These are phyloP conservation scores for Calycina marina DNA, from an alignment of 2,329 filamentous ascomycete genomes.

Conservation along the genomic window DNA sequence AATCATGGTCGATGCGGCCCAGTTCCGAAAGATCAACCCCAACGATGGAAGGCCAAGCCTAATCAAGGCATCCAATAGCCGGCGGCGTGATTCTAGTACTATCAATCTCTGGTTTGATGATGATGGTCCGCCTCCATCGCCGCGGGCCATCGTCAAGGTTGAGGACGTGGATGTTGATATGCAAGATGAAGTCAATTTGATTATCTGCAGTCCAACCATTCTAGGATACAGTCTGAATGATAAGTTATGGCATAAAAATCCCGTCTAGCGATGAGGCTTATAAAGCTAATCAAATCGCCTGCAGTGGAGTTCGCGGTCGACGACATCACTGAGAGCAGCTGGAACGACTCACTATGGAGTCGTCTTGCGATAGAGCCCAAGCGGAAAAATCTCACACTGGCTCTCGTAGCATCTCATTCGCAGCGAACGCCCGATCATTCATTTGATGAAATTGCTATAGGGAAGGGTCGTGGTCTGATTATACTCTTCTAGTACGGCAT, in stretches of 20 bases:
- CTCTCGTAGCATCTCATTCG: constrained; percentile 3
- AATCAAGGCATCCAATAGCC: constrained; percentile 1
- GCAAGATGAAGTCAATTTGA: constrained; percentile 3
- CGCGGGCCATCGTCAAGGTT: constrained; percentile 1
- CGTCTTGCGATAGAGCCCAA: constrained; percentile 3
- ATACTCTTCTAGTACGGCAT: constrained; percentile 6
- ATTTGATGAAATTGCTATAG: constrained; percentile 6
- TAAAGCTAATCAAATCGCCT: constrained; percentile 1
- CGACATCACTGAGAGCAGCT: constrained; percentile 5
- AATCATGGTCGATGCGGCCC: constrained; percentile 18
- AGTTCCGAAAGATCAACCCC: constrained; percentile 16
- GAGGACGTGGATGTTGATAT: constrained; percentile 1
- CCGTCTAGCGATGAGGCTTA: constrained; percentile 1
- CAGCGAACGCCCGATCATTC: constrained; percentile 6
- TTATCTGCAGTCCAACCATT: constrained; percentile 4
- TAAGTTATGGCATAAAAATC: constrained; percentile 6
- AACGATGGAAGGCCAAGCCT: constrained; percentile 12
- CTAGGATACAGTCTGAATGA: constrained; percentile 5
- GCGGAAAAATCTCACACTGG: constrained; percentile 4
- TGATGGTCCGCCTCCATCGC: constrained; percentile 2
- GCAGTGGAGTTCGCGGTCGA: constrained; percentile 4
- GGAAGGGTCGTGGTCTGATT: constrained; percentile 6
- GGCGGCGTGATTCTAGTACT: constrained; percentile 1
- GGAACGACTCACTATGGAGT: constrained; percentile 2
- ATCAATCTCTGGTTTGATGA: constrained; percentile 2